Evolutionary conservation across 2,329 filamentous ascomycete species (phyloP).

Genomic region (Aspergillus oerlinghausenensis): DNA sequence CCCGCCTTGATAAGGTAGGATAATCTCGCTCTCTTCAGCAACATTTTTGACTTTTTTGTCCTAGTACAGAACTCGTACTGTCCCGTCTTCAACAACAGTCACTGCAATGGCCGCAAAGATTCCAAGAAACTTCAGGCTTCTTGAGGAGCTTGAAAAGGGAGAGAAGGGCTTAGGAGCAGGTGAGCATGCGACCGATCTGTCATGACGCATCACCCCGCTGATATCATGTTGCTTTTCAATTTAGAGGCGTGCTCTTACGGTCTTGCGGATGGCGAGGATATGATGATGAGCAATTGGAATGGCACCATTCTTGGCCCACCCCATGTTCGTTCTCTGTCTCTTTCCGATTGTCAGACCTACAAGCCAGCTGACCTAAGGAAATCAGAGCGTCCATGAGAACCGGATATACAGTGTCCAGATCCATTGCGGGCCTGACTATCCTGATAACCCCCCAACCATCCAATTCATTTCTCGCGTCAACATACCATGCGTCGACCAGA

Average conservation of each 20-base stretch:
- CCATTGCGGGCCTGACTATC: constrained; percentile 86
- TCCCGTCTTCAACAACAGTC: background rate
- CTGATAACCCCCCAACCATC: constrained; percentile 81
- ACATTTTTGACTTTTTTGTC: constrained; percentile 1
- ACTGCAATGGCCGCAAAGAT: constrained; percentile 64
- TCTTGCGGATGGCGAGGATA: constrained; percentile 86
- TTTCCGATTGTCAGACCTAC: background rate
- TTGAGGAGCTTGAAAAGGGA: constrained; percentile 98
- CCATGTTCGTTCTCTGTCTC: constrained; percentile 61
- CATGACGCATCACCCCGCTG: constrained; percentile 14
- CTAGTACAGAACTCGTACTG: background rate
- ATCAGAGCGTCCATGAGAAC: constrained; percentile 90
- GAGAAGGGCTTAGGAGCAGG: constrained; percentile 95
- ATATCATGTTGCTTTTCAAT: constrained; percentile 16
- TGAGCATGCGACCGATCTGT: constrained; percentile 17
- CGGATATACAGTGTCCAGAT: constrained; percentile 98
- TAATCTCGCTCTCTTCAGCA: constrained; percentile 9
- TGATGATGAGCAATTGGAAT: constrained; percentile 98
- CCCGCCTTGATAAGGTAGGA: background rate
- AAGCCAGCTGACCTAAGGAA: background rate
- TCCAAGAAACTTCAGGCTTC: constrained; percentile 89
- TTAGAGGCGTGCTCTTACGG: constrained; percentile 95
- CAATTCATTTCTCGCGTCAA: constrained; percentile 94
- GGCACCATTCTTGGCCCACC: constrained; percentile 95
- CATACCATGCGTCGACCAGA: constrained; percentile 84